These are phyloP conservation scores for Helicostylum pulchrum DNA, from an alignment of 192 early-diverging fungal species.

Conservation along the genomic window DNA sequence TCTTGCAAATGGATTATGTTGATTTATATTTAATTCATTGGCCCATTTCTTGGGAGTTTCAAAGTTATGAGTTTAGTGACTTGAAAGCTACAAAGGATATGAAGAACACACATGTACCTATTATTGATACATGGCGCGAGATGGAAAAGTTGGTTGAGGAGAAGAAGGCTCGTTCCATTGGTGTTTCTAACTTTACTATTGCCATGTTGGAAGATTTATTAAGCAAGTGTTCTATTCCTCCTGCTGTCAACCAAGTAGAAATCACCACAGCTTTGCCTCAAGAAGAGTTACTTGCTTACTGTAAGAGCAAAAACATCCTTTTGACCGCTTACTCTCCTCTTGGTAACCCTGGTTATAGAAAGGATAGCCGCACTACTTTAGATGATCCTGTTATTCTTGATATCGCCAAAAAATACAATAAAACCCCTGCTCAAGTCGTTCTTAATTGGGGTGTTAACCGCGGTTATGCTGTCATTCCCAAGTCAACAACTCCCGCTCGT, in stretches of 20 bases:
- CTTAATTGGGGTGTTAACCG: constrained; percentile 55
- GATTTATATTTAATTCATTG: constrained; percentile 76
- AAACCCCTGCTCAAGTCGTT: constrained; percentile 52
- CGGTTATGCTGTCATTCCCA: constrained; percentile 55
- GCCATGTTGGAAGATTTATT: constrained; percentile 60
- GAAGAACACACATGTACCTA: constrained; percentile 54
- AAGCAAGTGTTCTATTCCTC: constrained; percentile 56
- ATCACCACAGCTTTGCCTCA: constrained; percentile 59
- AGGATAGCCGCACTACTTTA: constrained; percentile 43
- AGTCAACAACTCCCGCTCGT: constrained; percentile 50
- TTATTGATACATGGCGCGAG: constrained; percentile 58
- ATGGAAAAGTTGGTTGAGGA: constrained; percentile 70
- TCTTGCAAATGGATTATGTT: constrained; percentile 62
- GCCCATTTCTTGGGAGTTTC: constrained; percentile 54
- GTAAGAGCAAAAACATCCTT: constrained; percentile 50
- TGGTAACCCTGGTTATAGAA: constrained; percentile 39
- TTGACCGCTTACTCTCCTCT: constrained; percentile 66
- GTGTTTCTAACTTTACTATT: constrained; percentile 75
- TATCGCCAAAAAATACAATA: constrained; percentile 44
- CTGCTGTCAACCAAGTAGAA: constrained; percentile 69
- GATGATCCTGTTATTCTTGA: constrained; percentile 44
- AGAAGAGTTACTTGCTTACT: constrained; percentile 52
- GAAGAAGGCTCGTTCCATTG: constrained; percentile 64
- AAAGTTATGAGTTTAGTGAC: constrained; percentile 28
- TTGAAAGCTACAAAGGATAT: constrained; percentile 35